These are phyloP conservation scores for Tylopilus cervinicoccineus DNA, from an alignment of 768 basidiomycete species.

Conservation along the genomic window DNA sequence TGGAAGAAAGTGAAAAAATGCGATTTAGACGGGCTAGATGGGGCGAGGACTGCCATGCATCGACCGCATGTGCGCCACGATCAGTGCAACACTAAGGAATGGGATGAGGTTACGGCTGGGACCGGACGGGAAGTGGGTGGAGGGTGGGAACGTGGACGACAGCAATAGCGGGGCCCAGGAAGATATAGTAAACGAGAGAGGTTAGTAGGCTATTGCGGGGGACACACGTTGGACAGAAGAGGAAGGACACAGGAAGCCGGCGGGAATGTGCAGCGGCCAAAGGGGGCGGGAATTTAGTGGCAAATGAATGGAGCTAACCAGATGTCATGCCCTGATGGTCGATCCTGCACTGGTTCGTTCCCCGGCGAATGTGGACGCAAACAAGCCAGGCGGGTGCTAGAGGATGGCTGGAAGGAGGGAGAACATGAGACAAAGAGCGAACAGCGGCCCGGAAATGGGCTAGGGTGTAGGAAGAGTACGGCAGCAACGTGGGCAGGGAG, in stretches of 20 bases:
- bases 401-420: neutral
- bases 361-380: neutral
- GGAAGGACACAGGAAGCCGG: slow-evolving; percentile 8
- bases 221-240: slow-evolving; percentile 9
- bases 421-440: neutral
- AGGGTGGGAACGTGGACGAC: slow-evolving; percentile 20
- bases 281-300: slow-evolving; percentile 11
- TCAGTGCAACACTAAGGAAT: slow-evolving; percentile 10
- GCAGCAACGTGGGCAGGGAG: slow-evolving; percentile 20
- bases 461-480: neutral
- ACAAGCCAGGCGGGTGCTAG: neutral
- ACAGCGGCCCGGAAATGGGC: neutral
- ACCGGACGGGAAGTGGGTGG: slow-evolving; percentile 6
- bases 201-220: slow-evolving; percentile 14
- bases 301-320: slow-evolving; percentile 28
- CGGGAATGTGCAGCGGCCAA: neutral
- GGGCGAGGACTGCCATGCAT: slow-evolving; percentile 45
- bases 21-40: slow-evolving; percentile 35
- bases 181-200: slow-evolving; percentile 13
- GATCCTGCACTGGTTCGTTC: slow-evolving; percentile 13
- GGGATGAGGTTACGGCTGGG: slow-evolving; percentile 9
- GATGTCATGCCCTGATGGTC: slow-evolving; percentile 18
- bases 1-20: slow-evolving; percentile 42
- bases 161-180: slow-evolving; percentile 6
- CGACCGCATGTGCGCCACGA: slow-evolving; percentile 29